Percentiles rank a stretch among this genome's conserved stretches.
Evolutionary conservation across 305 asterid genomes (phyloP).

Genomic region (Solanum hybrid): DNA sequence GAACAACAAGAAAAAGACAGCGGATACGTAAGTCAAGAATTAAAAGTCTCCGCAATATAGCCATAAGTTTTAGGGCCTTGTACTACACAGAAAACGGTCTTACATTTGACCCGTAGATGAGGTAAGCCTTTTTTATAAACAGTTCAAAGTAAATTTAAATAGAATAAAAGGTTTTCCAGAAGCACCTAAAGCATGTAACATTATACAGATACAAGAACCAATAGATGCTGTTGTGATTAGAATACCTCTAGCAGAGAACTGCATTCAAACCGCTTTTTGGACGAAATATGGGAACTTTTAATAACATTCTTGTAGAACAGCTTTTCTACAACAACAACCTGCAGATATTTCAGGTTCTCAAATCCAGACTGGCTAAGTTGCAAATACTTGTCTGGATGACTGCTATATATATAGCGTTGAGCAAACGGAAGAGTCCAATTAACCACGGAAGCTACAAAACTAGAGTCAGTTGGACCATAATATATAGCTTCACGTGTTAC

Average conservation of each 20-base stretch:
- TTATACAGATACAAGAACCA: background rate
- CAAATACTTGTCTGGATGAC: slow-evolving; percentile 44
- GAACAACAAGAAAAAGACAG: background rate
- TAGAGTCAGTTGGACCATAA: slow-evolving; percentile 39
- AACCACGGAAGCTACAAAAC: slow-evolving; percentile 44
- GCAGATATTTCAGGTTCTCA: slow-evolving; percentile 39
- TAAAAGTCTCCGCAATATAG: background rate
- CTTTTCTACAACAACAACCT: slow-evolving; percentile 56
- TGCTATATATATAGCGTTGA: slow-evolving; percentile 54
- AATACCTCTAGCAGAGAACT: slow-evolving; percentile 77
- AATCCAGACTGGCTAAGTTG: slow-evolving; percentile 52
- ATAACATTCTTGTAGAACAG: slow-evolving; percentile 55
- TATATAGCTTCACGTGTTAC: slow-evolving; percentile 71
- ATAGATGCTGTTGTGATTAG: background rate
- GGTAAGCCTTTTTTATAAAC: background rate
- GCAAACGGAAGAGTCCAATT: slow-evolving; percentile 82
- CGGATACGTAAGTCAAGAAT: background rate
- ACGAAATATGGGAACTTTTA: slow-evolving; percentile 30
- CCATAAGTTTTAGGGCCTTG: background rate
- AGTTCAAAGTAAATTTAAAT: background rate
- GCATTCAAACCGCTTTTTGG: slow-evolving; percentile 54
- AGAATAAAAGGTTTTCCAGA: background rate
- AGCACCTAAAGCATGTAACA: background rate
- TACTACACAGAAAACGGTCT: background rate
- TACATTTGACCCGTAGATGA: background rate